phyloP scores from a whole-genome alignment of 139 green algal species.

The Pycnococcus provasolii region DNA sequence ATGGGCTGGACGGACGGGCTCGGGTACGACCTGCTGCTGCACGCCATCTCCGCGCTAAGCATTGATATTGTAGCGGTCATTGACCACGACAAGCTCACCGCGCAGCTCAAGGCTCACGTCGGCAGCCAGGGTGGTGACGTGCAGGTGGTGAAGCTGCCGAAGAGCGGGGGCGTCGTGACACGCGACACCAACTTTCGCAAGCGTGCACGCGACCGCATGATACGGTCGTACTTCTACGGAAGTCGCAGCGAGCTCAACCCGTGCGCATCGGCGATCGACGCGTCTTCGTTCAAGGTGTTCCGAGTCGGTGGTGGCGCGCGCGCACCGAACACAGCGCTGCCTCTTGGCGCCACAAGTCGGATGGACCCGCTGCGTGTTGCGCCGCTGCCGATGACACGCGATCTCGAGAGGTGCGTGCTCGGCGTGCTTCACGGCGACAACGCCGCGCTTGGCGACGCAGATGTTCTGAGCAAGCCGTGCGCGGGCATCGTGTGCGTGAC shows the following conservation, averaged over 20 bases:
- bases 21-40: slow-evolving; percentile 76
- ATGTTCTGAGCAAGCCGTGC: slow-evolving; percentile 13
- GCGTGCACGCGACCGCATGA: slow-evolving; percentile 37
- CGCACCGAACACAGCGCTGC: slow-evolving; percentile 40
- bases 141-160: slow-evolving; percentile 51
- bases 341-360: slow-evolving; percentile 4
- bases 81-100: slow-evolving; percentile 57
- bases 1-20: slow-evolving; percentile 77
- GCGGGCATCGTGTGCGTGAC: slow-evolving; percentile 71
- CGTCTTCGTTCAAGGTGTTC: slow-evolving; percentile 8
- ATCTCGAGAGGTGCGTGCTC: slow-evolving; percentile 10
- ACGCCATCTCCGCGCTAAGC: slow-evolving; percentile 49
- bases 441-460: neutral
- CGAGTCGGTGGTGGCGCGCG: slow-evolving; percentile 33
- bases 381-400: slow-evolving; percentile 23
- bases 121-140: neutral
- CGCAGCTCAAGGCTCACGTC: slow-evolving; percentile 1
- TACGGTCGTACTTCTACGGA: slow-evolving; percentile 87
- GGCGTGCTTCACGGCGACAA: slow-evolving; percentile 11
- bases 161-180: slow-evolving; percentile 68
- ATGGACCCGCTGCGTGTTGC: slow-evolving; percentile 18
- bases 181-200: slow-evolving; percentile 43
- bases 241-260: neutral
- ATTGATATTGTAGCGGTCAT: slow-evolving; percentile 68
- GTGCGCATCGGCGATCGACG: too few relatives aligned